Conservation (phyloP, 2,329 filamentous ascomycete genomes). For the Venturia aucupariae region DNA sequence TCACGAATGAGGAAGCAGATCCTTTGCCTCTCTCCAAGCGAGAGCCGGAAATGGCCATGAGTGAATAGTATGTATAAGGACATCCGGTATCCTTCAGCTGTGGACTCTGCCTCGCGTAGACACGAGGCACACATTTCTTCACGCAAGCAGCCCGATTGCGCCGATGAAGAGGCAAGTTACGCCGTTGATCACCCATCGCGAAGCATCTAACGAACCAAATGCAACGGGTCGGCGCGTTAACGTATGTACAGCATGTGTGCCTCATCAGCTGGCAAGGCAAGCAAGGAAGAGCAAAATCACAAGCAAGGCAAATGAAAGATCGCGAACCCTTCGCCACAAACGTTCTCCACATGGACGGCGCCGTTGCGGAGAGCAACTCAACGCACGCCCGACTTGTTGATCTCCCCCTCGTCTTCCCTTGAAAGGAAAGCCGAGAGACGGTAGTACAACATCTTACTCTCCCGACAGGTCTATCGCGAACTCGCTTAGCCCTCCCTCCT, state of each 20-base stretch:
- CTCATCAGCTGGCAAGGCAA: background rate
- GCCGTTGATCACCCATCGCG: background rate
- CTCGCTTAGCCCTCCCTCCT: background rate
- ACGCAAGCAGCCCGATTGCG: background rate
- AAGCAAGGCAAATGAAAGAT: background rate
- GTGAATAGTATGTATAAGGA: background rate
- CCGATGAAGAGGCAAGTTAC: background rate
- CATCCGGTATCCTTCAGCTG: background rate
- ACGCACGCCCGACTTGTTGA: too few relatives aligned
- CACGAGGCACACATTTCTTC: background rate
- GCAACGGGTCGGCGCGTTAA: background rate
- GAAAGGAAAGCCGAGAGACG: background rate
- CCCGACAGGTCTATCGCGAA: background rate
- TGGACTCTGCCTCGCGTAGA: background rate
- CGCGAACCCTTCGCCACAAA: background rate
- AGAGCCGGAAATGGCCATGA: background rate
- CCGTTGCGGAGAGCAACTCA: background rate
- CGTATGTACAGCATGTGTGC: background rate
- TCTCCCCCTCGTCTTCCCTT: background rate
- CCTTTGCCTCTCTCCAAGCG: background rate
- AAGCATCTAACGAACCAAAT: background rate
- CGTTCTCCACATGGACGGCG: background rate
- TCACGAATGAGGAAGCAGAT: background rate
- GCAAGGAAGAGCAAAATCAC: background rate
- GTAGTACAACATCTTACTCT: background rate